Conservation (phyloP, 208 protist species). For the Leishmania braziliensis region DNA sequence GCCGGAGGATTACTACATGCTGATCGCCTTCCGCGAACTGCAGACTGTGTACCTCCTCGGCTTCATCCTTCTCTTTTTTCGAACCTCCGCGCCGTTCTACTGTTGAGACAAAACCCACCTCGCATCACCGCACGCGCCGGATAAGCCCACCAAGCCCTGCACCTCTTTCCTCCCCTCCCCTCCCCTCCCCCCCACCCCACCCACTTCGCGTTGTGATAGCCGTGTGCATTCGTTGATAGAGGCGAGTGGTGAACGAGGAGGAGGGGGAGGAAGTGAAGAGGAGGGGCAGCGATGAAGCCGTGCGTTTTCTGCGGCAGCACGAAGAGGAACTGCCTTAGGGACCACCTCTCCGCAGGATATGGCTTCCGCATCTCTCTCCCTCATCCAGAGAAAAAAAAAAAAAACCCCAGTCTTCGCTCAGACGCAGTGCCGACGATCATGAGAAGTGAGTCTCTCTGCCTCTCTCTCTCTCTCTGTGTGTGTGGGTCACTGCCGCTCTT, state of each 20-base stretch:
- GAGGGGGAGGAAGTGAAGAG: too few species aligned
- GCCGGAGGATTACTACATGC: constrained; percentile 68
- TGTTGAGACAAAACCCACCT: background rate
- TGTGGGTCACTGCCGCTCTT: background rate
- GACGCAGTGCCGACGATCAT: background rate
- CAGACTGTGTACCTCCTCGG: constrained; percentile 42
- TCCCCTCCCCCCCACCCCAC: too few species aligned
- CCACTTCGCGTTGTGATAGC: background rate
- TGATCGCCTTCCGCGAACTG: constrained; percentile 48
- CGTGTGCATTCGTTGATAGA: background rate
- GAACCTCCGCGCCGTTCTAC: constrained; percentile 27
- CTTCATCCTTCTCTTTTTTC: constrained; percentile 61
- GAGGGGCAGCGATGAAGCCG: too few species aligned
- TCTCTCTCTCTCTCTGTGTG: background rate
- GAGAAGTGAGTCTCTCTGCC: background rate
- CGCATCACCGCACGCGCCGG: background rate
- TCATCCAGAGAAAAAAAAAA: too few species aligned
- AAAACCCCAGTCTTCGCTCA: background rate
- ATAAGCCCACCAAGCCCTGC: background rate
- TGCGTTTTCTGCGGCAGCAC: too few species aligned
- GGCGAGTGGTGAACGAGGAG: background rate
- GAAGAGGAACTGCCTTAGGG: background rate
- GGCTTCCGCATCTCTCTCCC: too few species aligned
- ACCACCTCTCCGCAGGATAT: background rate
- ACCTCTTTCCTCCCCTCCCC: background rate